Conservation (phyloP, 2,329 filamentous ascomycete genomes). For the Arthrocladium fulminans region DNA sequence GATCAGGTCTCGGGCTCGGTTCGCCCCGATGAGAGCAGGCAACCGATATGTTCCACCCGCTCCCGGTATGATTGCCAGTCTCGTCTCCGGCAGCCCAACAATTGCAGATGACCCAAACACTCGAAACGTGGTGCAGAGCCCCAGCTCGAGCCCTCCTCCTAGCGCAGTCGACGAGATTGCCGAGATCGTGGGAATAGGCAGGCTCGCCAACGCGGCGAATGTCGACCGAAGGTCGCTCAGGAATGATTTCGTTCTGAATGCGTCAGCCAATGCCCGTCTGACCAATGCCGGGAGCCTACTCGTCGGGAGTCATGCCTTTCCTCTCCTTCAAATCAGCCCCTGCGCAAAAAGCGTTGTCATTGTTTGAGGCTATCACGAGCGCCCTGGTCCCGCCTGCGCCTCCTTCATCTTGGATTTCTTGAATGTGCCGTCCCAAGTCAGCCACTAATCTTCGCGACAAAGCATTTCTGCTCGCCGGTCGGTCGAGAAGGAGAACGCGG, state of each 20-base stretch:
- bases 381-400: slow-evolving; percentile 60
- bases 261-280: slow-evolving; percentile 6
- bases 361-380: slow-evolving; percentile 71
- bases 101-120: slow-evolving; percentile 70
- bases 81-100: slow-evolving; percentile 81
- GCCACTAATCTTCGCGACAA: slow-evolving; percentile 71
- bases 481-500: slow-evolving; percentile 78
- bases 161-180: slow-evolving; percentile 79
- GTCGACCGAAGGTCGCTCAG: slow-evolving; percentile 67
- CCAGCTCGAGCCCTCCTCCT: slow-evolving; percentile 88
- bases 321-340: slow-evolving; percentile 92
- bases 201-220: slow-evolving; percentile 60
- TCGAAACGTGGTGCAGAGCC: slow-evolving; percentile 79
- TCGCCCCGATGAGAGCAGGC: slow-evolving; percentile 67
- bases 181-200: slow-evolving; percentile 83
- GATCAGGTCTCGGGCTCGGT: slow-evolving; percentile 79
- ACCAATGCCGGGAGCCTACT: slow-evolving; percentile 48
- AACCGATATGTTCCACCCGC: slow-evolving; percentile 88
- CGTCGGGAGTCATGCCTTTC: slow-evolving; percentile 61
- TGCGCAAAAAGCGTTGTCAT: slow-evolving; percentile 84
- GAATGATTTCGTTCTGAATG: slow-evolving; percentile 64
- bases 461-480: slow-evolving; percentile 78
- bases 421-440: slow-evolving; percentile 62
- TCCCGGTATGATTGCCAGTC: slow-evolving; percentile 87
- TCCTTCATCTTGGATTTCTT: slow-evolving; percentile 56